Evolutionary conservation across 495 filamentous ascomycete species (phyloP), one percentile per base, ranked within the genome.

Genomic region (Penicillium lagena): DNA sequence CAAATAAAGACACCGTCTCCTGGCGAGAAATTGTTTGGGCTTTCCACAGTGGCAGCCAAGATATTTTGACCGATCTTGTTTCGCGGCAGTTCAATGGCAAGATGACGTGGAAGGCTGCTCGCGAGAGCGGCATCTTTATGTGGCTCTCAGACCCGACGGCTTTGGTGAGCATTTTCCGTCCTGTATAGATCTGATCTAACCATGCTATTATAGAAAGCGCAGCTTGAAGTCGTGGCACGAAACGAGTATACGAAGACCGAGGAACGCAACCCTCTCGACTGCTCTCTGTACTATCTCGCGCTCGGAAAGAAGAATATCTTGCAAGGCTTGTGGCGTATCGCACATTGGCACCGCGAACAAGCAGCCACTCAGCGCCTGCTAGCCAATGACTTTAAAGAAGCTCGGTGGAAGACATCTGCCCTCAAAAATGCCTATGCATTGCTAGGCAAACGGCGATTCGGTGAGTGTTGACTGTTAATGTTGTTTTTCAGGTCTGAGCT

Each of bases 361-460:
- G 67, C 52, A 8, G 77, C 82, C 1, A 99, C 93, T 8, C 77
- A 78, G 39, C 77, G 71, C 42, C 71, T 99, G 17, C 65, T 99
- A 12, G 75, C 82, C 7, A 94, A 96, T 51, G 86, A 96, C 61
- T 99, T 99, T 65, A 71, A 79, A 5, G 86, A 95, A 43, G 69
- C 77, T 9, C 81, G 87, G 49, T 96, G 93, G 89, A 86, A 80
- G 67, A 95, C 87, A 2, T 82, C 89, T 3, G 93, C 94, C 9
- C 62, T 94, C 45, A 99, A 99, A 66, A 99, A 99, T 57, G 93
- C 93, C 2, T 99, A 95, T 64, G 90, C 91, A n/a, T 61, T 99
- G 45, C 82, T 97, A 59, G 91, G 90, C 35, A 93, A 89, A 66
- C 81, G 86, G 32, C 76, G 93, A 55, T 95, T 94, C 64, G 85